A percentile compares a stretch with the other conserved stretches of the same genome.
These are phyloP conservation scores for Simplicillium sp. DNA, from an alignment of 2,329 filamentous ascomycete genomes.

Conservation along the genomic window DNA sequence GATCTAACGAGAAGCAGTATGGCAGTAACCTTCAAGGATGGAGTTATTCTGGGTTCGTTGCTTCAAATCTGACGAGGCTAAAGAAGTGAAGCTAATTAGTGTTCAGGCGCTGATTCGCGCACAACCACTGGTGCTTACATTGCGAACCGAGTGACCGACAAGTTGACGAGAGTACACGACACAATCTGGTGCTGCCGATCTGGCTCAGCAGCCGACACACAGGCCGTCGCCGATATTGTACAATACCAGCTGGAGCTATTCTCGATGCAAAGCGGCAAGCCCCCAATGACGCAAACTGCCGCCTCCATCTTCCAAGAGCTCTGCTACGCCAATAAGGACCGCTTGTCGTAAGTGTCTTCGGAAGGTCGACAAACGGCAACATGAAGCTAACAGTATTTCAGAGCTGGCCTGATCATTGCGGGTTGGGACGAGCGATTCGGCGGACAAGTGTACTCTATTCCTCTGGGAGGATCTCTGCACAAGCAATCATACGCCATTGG, in stretches of 20 bases:
- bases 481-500: constrained; percentile 95
- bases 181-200: constrained; percentile 99
- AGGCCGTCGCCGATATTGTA: constrained; percentile 96
- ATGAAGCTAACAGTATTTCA: constrained; percentile 25
- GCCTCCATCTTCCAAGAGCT: constrained; percentile 96
- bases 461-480: constrained; percentile 90
- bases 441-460: constrained; percentile 95
- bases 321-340: constrained; percentile 96
- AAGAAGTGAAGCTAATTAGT: constrained; percentile 5
- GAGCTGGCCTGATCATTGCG: constrained; percentile 96
- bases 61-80: not conserved
- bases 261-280: constrained; percentile 78
- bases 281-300: constrained; percentile 88
- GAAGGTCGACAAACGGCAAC: not conserved
- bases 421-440: constrained; percentile 93
- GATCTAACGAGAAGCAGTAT: constrained; percentile 50
- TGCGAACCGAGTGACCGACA: constrained; percentile 97
- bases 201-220: constrained; percentile 93
- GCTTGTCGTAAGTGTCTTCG: constrained; percentile 58
- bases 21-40: constrained; percentile 98
- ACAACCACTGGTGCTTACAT: constrained; percentile 98
- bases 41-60: constrained; percentile 74
- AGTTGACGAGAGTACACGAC: constrained; percentile 95
- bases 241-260: constrained; percentile 94
- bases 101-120: constrained; percentile 77